Evolutionary conservation across 2,329 filamentous ascomycete genomes (phyloP).

Genomic region (Simplicillium sp.): DNA sequence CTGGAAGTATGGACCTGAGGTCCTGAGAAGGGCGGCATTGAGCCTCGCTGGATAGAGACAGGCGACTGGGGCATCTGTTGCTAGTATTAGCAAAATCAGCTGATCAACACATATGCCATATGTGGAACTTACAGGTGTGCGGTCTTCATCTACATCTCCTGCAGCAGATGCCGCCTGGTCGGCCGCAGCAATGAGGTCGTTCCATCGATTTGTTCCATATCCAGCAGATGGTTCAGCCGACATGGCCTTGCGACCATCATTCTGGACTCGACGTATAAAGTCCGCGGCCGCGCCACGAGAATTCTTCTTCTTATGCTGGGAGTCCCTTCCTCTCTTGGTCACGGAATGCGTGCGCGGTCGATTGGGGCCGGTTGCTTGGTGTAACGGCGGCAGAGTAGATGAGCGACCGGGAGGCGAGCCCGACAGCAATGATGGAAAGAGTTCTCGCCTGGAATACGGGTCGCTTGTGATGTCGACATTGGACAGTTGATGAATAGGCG

Average conservation of each 20-base stretch:
- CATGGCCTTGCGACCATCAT: slow-evolving; percentile 65
- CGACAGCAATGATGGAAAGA: slow-evolving; percentile 73
- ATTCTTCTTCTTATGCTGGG: slow-evolving; percentile 71
- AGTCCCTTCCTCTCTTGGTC: slow-evolving; percentile 65
- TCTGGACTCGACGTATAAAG: slow-evolving; percentile 50
- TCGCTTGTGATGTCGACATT: slow-evolving; percentile 62
- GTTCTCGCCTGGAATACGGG: slow-evolving; percentile 61
- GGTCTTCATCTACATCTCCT: slow-evolving; percentile 82
- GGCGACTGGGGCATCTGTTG: slow-evolving; percentile 54
- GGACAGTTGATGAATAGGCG: slow-evolving; percentile 49
- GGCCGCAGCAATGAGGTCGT: slow-evolving; percentile 89
- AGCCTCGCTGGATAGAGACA: slow-evolving; percentile 52
- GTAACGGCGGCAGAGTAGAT: slow-evolving; percentile 76
- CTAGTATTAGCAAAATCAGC: background rate
- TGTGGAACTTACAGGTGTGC: slow-evolving; percentile 65
- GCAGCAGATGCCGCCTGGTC: slow-evolving; percentile 67
- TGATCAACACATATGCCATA: background rate
- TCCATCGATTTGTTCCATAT: slow-evolving; percentile 78
- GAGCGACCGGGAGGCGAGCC: slow-evolving; percentile 80
- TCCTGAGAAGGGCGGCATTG: slow-evolving; percentile 48
- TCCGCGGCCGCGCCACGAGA: slow-evolving; percentile 62
- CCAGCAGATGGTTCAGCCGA: slow-evolving; percentile 77
- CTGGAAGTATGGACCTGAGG: slow-evolving; percentile 52
- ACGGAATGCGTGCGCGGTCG: slow-evolving; percentile 81
- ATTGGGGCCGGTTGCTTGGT: slow-evolving; percentile 60